Conservation (phyloP, 1,139 yeast genomes). For the Wickerhamomyces sp. region DNA sequence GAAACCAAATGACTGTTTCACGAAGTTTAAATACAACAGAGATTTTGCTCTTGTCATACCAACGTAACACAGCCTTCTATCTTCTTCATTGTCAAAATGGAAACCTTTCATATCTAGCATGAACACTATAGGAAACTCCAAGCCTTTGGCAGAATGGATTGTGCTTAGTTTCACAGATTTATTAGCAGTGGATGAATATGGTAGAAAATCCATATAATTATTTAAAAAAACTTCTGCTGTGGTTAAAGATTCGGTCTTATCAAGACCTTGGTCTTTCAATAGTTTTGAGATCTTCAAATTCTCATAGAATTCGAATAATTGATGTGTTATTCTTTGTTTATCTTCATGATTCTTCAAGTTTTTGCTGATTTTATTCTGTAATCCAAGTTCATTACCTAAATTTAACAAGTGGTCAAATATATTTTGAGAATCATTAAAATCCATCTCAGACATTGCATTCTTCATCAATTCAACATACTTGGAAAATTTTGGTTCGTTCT, state of each 20-base stretch:
- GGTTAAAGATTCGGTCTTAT: slow-evolving; percentile 6
- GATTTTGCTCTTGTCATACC: slow-evolving; percentile 62
- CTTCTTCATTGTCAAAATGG: slow-evolving; percentile 22
- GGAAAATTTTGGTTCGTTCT: slow-evolving; percentile 5
- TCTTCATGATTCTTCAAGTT: slow-evolving; percentile 8
- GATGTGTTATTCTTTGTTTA: slow-evolving; percentile 13
- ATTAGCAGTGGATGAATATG: slow-evolving; percentile 20
- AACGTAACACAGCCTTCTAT: slow-evolving; percentile 49
- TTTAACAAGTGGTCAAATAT: slow-evolving; percentile 25
- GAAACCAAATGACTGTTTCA: not conserved
- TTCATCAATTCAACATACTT: slow-evolving; percentile 18
- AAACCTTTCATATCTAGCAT: slow-evolving; percentile 35
- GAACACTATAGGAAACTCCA: slow-evolving; percentile 68
- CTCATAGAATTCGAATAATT: slow-evolving; percentile 27
- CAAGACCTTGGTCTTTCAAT: slow-evolving; percentile 23
- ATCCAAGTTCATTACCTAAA: slow-evolving; percentile 26
- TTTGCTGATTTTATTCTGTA: slow-evolving; percentile 18
- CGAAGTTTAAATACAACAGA: slow-evolving; percentile 39
- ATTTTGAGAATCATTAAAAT: slow-evolving; percentile 26
- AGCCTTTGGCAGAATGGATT: slow-evolving; percentile 67
- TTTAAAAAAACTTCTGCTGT: slow-evolving; percentile 38
- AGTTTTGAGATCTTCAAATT: slow-evolving; percentile 24
- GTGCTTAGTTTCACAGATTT: slow-evolving; percentile 32
- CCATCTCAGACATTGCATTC: slow-evolving; percentile 11
- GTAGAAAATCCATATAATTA: slow-evolving; percentile 43